Evolutionary conservation across 257 asterid species (phyloP).

Genomic region (Solanum appendiculatum): DNA sequence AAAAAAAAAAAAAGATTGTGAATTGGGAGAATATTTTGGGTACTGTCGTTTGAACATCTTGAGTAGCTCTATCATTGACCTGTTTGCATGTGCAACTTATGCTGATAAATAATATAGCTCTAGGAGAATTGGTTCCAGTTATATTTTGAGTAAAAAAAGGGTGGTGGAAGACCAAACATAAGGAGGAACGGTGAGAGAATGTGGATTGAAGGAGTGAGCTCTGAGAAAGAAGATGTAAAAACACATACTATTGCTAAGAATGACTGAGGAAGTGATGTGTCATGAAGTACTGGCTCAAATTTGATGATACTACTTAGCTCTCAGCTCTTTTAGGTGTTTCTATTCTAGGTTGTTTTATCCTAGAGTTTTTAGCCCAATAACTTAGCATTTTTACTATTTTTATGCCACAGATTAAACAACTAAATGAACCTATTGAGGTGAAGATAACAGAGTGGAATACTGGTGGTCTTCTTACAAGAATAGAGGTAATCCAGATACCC

Average conservation of each 20-base stretch:
- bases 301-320: not conserved
- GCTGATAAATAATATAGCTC: not conserved
- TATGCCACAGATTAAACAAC: conserved; percentile 63
- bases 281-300: not conserved
- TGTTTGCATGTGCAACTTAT: not conserved
- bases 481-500: conserved; percentile 48
- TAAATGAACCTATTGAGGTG: conserved; percentile 74
- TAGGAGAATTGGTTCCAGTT: not conserved
- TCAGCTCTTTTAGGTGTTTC: not conserved
- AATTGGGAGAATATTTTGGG: not conserved
- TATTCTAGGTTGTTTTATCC: not conserved
- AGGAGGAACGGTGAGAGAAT: not conserved
- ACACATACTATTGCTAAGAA: not conserved
- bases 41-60: not conserved
- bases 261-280: not conserved
- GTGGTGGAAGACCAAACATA: not conserved
- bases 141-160: not conserved
- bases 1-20: no score
- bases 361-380: not conserved
- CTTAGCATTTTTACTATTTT: not conserved
- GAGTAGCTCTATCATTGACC: not conserved
- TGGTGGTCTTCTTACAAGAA: conserved; percentile 89
- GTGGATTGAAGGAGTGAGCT: not conserved
- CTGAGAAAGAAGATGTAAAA: not conserved
- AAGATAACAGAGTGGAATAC: conserved; percentile 91